Conservation (phyloP, 2,329 filamentous ascomycete species). For the Hawksworthiomyces lignivorus region DNA sequence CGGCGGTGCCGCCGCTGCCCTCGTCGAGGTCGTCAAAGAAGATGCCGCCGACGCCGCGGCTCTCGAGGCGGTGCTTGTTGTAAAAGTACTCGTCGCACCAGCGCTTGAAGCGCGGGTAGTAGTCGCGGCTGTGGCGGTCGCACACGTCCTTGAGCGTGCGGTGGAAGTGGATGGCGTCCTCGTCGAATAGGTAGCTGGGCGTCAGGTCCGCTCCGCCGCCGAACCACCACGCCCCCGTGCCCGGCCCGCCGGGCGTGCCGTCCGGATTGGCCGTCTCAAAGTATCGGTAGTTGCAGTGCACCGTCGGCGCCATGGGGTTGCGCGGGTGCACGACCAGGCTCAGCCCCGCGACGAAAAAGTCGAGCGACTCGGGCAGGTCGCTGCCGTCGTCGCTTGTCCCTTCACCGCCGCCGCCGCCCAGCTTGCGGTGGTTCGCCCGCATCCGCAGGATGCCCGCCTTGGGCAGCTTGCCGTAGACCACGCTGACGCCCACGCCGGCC, state of each 20-base stretch:
- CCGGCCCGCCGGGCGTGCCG: conserved; percentile 54
- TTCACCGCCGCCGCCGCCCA: conserved; percentile 43
- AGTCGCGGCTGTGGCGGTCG: conserved; percentile 84
- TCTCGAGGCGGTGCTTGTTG: conserved; percentile 84
- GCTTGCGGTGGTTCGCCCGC: conserved; percentile 88
- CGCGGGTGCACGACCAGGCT: conserved; percentile 88
- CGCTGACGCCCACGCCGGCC: conserved; percentile 87
- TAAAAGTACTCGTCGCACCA: conserved; percentile 99
- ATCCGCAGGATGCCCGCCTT: conserved; percentile 85
- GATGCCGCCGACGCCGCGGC: conserved; percentile 85
- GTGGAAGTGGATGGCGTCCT: conserved; percentile 97
- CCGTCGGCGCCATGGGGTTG: conserved; percentile 95
- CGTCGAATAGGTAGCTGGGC: conserved; percentile 88
- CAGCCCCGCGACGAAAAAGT: conserved; percentile 91
- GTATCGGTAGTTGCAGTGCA: conserved; percentile 97
- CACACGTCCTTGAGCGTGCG: conserved; percentile 85
- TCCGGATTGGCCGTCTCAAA: conserved; percentile 90
- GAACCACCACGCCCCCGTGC: conserved; percentile 90
- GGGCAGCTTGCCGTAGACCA: conserved; percentile 88
- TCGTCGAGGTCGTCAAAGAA: conserved; percentile 98
- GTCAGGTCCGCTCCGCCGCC: conserved; percentile 93
- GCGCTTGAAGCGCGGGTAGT: conserved; percentile 91
- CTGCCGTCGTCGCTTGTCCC: conserved; percentile 36
- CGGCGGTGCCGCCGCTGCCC: conserved; percentile 32
- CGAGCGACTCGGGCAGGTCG: conserved; percentile 62